Evolutionary conservation across 2,329 filamentous ascomycete species (phyloP).

Genomic region (Cytospora schulzeri): DNA sequence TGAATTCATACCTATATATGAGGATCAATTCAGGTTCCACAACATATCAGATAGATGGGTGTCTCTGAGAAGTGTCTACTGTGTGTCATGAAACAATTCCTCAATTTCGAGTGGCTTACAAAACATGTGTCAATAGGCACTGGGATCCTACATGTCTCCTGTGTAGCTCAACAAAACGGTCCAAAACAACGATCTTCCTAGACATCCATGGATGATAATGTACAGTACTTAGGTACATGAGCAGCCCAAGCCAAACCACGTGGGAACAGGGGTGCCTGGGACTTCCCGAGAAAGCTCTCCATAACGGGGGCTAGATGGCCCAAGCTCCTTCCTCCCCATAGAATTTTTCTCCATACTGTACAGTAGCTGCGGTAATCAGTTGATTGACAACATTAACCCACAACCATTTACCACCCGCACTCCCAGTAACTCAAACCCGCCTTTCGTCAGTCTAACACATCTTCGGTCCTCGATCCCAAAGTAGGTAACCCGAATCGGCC

Average conservation of each 20-base stretch:
- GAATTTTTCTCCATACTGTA: neutral
- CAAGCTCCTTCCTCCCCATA: neutral
- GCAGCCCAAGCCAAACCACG: neutral
- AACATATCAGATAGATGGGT: neutral
- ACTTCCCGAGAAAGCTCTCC: slow-evolving; percentile 25
- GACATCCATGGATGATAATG: no score
- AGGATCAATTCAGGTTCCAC: no score
- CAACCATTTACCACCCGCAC: neutral
- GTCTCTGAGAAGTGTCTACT: neutral
- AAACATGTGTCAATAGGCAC: neutral
- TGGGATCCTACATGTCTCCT: no score
- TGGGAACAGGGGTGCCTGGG: neutral
- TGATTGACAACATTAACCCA: neutral
- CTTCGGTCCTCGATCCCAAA: neutral
- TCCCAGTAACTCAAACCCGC: neutral
- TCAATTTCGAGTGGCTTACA: neutral
- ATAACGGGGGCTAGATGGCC: slow-evolving; percentile 19
- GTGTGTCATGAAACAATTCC: neutral
- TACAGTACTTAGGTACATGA: neutral
- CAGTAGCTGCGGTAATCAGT: neutral
- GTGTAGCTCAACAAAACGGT: neutral
- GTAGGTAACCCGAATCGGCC: neutral
- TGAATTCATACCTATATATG: no score
- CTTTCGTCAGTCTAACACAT: neutral
- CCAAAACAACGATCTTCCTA: neutral